phyloP scores from a whole-genome alignment of 768 basidiomycete genomes.

The Pholiota molesta region DNA sequence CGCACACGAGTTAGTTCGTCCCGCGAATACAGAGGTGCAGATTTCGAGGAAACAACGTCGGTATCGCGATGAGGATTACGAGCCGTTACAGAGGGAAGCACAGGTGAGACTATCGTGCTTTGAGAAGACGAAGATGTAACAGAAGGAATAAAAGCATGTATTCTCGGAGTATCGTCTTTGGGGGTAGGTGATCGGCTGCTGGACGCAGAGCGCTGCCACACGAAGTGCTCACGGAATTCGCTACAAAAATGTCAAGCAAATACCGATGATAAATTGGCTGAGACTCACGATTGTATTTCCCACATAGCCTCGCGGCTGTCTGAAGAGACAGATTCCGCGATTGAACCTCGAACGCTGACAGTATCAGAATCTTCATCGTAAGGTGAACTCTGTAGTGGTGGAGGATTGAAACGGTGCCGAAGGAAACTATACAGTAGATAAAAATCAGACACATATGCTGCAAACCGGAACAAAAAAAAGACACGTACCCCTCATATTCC shows the following conservation, averaged over 20 bases:
- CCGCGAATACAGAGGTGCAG: conserved; percentile 26
- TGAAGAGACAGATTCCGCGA: conserved; percentile 29
- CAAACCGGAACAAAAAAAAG: conserved; percentile 6
- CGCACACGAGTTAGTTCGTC: conserved; percentile 55
- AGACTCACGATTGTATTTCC: conserved; percentile 33
- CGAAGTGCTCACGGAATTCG: conserved; percentile 24
- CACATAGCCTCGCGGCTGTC: conserved; percentile 32
- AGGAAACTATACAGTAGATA: conserved; percentile 49
- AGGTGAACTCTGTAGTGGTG: conserved; percentile 41
- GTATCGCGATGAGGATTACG: neutral
- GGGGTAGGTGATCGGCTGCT: conserved; percentile 2
- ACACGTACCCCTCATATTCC: conserved; percentile 54
- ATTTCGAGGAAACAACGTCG: conserved; percentile 3
- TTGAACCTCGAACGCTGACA: conserved; percentile 25
- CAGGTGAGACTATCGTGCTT: conserved; percentile 1
- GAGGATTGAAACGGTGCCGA: conserved; percentile 62
- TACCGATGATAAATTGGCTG: neutral
- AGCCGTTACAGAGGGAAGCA: neutral
- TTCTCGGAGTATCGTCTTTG: conserved; percentile 11
- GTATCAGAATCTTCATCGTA: conserved; percentile 26
- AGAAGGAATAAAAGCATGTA: conserved; percentile 2
- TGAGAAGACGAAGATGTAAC: neutral
- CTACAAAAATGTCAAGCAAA: conserved; percentile 11
- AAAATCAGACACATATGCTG: conserved; percentile 1
- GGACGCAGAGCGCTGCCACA: conserved; percentile 3